Conservation (phyloP, 1,284 basidiomycete genomes). For the Cutaneotrichosporon cavernicola region DNA sequence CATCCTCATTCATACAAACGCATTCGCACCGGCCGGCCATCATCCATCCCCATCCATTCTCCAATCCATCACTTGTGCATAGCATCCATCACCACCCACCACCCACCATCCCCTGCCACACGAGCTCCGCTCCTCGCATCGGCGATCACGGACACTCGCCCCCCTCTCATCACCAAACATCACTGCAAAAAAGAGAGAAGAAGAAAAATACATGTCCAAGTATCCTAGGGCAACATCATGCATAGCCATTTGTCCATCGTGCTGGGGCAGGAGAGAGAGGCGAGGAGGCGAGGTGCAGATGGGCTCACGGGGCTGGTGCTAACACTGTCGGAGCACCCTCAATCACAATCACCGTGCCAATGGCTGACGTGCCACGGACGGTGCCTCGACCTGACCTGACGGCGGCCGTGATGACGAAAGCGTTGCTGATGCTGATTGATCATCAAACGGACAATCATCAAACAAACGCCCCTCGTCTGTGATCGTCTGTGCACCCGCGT, state of each 20-base stretch:
- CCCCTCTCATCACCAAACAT: conserved; percentile 1
- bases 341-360: neutral
- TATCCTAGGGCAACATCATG: conserved; percentile 6
- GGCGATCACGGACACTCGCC: conserved; percentile 1
- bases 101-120: neutral
- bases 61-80: conserved; percentile 8
- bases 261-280: neutral
- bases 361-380: neutral
- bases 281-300: neutral
- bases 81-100: neutral
- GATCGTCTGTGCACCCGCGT: neutral
- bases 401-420: neutral
- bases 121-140: neutral
- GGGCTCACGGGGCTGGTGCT: neutral
- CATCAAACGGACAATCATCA: neutral
- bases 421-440: neutral
- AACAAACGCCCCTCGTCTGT: conserved; percentile 2
- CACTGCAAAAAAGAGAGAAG: conserved; percentile 2
- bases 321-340: neutral
- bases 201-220: neutral
- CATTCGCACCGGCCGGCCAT: neutral
- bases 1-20: neutral
- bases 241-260: conserved; percentile 4
- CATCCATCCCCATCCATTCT: neutral
- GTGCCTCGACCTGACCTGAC: neutral